phyloP scores from a whole-genome alignment of 176 grass and related monocot species.

The Carex kokanica region DNA sequence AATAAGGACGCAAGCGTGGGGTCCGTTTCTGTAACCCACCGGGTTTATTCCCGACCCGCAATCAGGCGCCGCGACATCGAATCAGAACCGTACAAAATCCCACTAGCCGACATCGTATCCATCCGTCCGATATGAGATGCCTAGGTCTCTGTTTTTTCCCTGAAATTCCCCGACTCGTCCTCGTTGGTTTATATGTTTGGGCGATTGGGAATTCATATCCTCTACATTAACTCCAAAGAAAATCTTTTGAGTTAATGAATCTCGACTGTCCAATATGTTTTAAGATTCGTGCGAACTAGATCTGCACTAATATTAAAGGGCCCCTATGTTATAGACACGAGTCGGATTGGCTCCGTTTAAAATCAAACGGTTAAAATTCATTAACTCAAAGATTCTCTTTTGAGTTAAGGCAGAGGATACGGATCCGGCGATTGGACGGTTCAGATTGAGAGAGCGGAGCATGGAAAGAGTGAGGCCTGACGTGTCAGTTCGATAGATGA shows the following conservation, averaged over 20 bases:
- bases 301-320: no score
- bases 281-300: no score
- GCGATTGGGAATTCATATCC: no score
- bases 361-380: no score
- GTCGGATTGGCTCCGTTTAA: no score
- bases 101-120: background rate
- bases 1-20: background rate
- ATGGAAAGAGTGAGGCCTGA: background rate
- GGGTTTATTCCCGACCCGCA: background rate
- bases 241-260: no score
- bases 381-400: no score
- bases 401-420: no score
- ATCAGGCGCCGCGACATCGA: background rate
- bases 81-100: background rate
- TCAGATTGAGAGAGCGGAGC: background rate
- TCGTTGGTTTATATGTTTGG: background rate
- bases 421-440: constrained; percentile 8
- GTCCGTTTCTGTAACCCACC: background rate
- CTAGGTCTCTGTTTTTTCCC: background rate
- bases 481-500: background rate
- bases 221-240: no score
- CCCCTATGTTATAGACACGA: no score
- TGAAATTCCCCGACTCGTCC: background rate
- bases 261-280: no score
- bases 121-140: background rate